Conservation (phyloP, 2,329 filamentous ascomycete genomes). For the Alternaria dauci region DNA sequence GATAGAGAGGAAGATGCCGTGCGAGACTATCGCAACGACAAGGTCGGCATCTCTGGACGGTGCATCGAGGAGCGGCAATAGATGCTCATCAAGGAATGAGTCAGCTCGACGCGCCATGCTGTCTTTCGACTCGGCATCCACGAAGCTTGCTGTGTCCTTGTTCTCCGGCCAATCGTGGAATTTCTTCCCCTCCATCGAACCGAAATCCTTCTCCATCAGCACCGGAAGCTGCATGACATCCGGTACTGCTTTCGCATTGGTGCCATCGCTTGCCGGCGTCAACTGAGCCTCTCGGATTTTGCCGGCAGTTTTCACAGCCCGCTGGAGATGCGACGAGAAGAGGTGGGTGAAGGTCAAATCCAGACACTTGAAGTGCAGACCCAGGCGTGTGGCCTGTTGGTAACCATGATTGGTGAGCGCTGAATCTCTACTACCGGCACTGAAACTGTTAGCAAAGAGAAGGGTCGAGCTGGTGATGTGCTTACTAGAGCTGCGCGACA, state of each 20-base stretch:
- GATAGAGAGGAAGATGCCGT: conserved; percentile 79
- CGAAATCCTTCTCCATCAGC: conserved; percentile 78
- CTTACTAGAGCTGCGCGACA: conserved; percentile 76
- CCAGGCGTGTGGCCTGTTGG: conserved; percentile 78
- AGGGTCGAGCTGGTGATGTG: conserved; percentile 13
- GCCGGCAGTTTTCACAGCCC: conserved; percentile 75
- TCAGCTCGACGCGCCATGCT: conserved; percentile 72
- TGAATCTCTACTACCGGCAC: conserved; percentile 83
- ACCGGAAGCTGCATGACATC: conserved; percentile 36
- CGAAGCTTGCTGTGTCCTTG: conserved; percentile 55
- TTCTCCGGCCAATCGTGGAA: conserved; percentile 56
- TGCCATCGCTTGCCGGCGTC: not conserved
- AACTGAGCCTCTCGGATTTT: conserved; percentile 68
- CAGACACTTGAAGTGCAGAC: conserved; percentile 69
- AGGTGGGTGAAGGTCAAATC: conserved; percentile 73
- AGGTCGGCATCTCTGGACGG: conserved; percentile 37
- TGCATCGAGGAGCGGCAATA: conserved; percentile 65
- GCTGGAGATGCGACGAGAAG: conserved; percentile 79
- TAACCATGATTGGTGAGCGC: conserved; percentile 81
- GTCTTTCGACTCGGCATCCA: conserved; percentile 72
- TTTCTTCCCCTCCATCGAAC: conserved; percentile 72
- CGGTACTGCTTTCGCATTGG: conserved; percentile 19
- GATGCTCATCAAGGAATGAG: conserved; percentile 70
- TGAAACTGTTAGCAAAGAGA: conserved; percentile 50
- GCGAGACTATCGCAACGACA: conserved; percentile 75